A percentile compares a stretch with the other conserved stretches of the same genome.
Evolutionary conservation across 139 green algal species (phyloP).

Genomic region (Chlamydomonas incerta): DNA sequence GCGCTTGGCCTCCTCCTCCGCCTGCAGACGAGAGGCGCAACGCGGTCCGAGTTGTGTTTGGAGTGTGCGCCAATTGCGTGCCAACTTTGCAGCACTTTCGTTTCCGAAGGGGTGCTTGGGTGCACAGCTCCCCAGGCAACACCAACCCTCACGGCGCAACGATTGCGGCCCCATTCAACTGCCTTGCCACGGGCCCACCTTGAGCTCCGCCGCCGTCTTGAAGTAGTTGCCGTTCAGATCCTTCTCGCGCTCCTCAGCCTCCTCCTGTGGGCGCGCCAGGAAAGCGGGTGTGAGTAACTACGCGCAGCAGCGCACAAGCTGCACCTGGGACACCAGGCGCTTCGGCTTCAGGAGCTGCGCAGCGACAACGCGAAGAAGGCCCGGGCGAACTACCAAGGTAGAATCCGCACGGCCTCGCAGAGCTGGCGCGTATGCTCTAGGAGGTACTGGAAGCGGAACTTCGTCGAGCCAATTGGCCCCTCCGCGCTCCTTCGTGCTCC

Average conservation of each 20-base stretch:
- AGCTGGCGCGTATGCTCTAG: background rate
- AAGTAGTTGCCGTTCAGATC: conserved; percentile 76
- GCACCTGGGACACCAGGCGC: background rate
- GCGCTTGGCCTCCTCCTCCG: conserved; percentile 5
- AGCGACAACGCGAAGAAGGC: conserved; percentile 18
- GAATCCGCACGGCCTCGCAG: background rate
- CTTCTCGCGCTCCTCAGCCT: conserved; percentile 55
- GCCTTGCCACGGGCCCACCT: no score
- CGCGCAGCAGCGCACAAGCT: no score
- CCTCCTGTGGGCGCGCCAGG: conserved; percentile 54
- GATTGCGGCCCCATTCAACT: no score
- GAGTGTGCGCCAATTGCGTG: no score
- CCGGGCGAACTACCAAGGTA: conserved; percentile 11
- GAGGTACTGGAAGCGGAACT: background rate
- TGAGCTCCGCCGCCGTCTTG: conserved; percentile 72
- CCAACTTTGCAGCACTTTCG: no score
- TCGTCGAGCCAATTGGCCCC: background rate
- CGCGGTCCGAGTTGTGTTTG: no score
- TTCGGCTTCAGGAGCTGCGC: background rate
- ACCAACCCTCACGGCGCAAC: no score
- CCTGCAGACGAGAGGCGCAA: no score
- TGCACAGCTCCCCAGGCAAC: background rate
- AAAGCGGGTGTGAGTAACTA: background rate
- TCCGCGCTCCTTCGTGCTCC: background rate
- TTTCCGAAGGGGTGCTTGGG: no score